Evolutionary conservation across 257 asterid genomes (phyloP), one percentile per base, ranked within the genome.

Genomic region (Marsdenia floribunda): DNA sequence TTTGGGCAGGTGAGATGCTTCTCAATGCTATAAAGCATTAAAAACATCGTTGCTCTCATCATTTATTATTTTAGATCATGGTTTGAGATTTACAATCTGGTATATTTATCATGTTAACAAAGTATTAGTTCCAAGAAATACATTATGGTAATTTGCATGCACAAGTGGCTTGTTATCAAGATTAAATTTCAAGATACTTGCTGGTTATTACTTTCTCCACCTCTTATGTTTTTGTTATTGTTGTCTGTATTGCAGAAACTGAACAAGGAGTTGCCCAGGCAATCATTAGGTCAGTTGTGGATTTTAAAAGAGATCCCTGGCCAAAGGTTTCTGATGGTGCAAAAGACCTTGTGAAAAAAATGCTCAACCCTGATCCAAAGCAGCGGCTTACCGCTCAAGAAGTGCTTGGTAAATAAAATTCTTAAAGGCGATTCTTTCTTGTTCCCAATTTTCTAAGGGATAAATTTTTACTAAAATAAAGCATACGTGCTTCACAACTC

Each of bases 191-290:
- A 4, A 22, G 18, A 38, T 5, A 26, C 35, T 46, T 21, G 7
- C 4, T 64, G 12, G 18, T 6, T 40, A 38, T 67, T 37, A 8
- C 21, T 50, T 3, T 49, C 2, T 70, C 42, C 22, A 12, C 50
- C 63, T 47, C 60, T 44, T 16, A 65, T 24, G 35, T 33, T 80
- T 54, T 63, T 18, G 26, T 24, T 6, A 2, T 61, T 5, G 0
- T 26, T 44, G 44, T 29, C 35, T 15, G 66, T 19, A 18, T 46
- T 73, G 37, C 83, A 82, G 88, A 82, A 78, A 85, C 88, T 80
- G 88, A 85, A 78, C 88, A 85, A 82, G 88, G 85, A 74, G 86
- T 85, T 80, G 88, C 88, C 69, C 83, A 78, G 69, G 86, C 88
- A 46, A 85, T 85, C 75, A 85, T 85, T 71, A 80, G 88, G 68